Evolutionary conservation across 129 eudicot species (phyloP).

Genomic region (Saposhnikovia divaricata): DNA sequence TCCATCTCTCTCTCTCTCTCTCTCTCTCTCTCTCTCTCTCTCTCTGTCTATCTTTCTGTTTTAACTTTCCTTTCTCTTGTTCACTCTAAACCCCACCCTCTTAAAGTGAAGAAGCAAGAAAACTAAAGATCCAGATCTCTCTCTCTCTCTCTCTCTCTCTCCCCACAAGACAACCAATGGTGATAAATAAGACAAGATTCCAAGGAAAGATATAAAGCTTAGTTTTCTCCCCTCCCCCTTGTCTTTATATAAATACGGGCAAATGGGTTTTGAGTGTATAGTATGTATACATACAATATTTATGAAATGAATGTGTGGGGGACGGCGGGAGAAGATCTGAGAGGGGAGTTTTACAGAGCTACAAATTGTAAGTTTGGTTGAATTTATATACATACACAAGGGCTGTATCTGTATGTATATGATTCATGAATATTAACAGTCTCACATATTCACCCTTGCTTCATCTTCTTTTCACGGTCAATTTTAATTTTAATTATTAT

Average conservation of each 20-base stretch:
- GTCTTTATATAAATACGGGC: background rate
- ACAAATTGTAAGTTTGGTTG: too few species aligned
- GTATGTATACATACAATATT: too few species aligned
- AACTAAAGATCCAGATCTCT: conserved; percentile 7
- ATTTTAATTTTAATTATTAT: too few species aligned
- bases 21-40: too few species aligned
- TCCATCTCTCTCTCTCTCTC: conserved; percentile 23
- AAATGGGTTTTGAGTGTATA: background rate
- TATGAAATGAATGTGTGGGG: background rate
- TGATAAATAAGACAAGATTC: conserved; percentile 1
- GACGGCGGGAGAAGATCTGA: background rate
- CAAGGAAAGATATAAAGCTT: background rate
- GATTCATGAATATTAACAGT: background rate
- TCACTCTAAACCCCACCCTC: background rate
- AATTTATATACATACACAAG: background rate
- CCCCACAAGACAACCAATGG: background rate
- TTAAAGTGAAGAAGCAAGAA: background rate
- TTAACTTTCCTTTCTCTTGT: background rate
- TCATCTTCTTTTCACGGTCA: background rate
- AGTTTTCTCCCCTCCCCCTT: background rate
- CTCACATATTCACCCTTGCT: background rate
- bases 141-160: background rate
- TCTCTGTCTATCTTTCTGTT: too few species aligned
- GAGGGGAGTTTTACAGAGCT: background rate
- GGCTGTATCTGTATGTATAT: too few species aligned